Conservation (phyloP, 805 yeast species). For the Vanderwaltozyma polyspora region DNA sequence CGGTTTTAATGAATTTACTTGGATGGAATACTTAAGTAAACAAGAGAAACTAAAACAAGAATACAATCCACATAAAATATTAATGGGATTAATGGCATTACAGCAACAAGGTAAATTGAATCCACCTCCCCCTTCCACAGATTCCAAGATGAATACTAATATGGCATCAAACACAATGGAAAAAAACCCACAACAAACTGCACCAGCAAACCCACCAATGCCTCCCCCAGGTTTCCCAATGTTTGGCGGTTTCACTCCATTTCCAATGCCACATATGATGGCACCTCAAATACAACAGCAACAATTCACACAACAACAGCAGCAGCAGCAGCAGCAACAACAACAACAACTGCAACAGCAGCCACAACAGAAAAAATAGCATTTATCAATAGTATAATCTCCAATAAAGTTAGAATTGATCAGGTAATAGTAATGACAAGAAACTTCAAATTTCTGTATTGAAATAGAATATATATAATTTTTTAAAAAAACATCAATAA, state of each 20-base stretch:
- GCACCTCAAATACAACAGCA: constrained; percentile 28
- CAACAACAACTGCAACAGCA: constrained; percentile 4
- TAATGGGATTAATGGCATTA: constrained; percentile 37
- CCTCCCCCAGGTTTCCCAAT: constrained; percentile 26
- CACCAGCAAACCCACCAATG: constrained; percentile 7
- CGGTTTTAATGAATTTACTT: constrained; percentile 92
- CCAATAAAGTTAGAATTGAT: not conserved
- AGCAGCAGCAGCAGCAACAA: constrained; percentile 5
- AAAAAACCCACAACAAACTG: constrained; percentile 8
- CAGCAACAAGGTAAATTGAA: constrained; percentile 29
- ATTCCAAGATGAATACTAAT: constrained; percentile 8
- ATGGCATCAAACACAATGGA: constrained; percentile 2
- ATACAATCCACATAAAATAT: constrained; percentile 70
- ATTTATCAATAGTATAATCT: not conserved
- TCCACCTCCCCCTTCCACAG: constrained; percentile 32
- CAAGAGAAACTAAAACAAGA: constrained; percentile 75
- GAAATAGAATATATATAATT: too few relatives aligned
- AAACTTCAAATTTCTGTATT: too few relatives aligned
- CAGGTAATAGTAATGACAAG: not conserved
- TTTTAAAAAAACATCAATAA: too few relatives aligned
- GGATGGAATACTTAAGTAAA: constrained; percentile 85
- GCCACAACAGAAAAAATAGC: not conserved
- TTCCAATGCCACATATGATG: constrained; percentile 30
- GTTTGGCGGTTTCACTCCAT: constrained; percentile 28
- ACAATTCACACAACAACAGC: constrained; percentile 4